Evolutionary conservation across 2,329 filamentous ascomycete genomes (phyloP).

Genomic region (Magnaporthales sp.): DNA sequence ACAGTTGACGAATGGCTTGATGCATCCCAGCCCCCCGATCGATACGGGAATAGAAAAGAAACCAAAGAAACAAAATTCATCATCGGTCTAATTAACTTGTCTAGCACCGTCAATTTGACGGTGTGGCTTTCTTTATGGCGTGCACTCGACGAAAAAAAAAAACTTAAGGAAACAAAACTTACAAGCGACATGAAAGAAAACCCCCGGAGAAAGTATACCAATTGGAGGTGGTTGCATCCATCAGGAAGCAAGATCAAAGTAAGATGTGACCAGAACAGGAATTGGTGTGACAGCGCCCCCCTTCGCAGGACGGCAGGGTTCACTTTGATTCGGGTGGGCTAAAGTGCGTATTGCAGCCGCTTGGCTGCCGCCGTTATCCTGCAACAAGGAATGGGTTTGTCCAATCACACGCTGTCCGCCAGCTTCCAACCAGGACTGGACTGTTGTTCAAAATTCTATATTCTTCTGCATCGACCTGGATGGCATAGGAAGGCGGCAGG

Average conservation of each 20-base stretch:
- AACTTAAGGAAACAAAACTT: neutral
- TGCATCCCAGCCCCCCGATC: neutral
- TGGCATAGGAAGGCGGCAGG: too few species aligned
- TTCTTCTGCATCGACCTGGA: neutral
- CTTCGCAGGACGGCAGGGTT: neutral
- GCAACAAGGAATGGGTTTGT: neutral
- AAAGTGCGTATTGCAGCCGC: neutral
- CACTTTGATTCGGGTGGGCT: neutral
- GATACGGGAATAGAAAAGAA: neutral
- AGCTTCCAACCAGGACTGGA: neutral
- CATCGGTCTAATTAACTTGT: neutral
- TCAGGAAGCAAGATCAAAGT: neutral
- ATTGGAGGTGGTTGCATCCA: neutral
- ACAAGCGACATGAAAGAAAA: neutral
- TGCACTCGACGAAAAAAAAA: neutral
- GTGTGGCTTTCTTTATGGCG: neutral
- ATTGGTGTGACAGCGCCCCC: neutral
- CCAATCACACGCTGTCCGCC: neutral
- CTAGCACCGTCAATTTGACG: neutral
- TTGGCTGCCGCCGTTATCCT: conserved; percentile 1
- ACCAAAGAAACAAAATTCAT: neutral
- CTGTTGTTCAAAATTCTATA: neutral
- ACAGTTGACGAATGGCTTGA: too few species aligned
- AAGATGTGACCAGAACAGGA: neutral
- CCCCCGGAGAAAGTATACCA: neutral